phyloP scores from a whole-genome alignment of 2,329 filamentous ascomycete genomes.

The Dactylella cylindrospora region DNA sequence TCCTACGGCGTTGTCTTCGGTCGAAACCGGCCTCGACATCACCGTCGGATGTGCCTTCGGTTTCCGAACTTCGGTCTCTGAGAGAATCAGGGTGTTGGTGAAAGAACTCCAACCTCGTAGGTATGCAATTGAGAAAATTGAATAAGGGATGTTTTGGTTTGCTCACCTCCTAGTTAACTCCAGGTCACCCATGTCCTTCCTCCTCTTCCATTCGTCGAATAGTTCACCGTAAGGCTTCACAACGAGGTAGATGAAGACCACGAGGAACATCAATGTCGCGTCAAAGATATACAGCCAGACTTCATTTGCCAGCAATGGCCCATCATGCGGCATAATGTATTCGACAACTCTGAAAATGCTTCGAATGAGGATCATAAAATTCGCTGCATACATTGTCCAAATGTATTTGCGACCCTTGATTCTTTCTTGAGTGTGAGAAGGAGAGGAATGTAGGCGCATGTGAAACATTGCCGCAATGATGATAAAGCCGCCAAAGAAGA shows the following conservation, averaged over 20 bases:
- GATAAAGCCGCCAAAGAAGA: constrained; percentile 62
- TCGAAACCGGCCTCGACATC: no score
- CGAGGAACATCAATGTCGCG: constrained; percentile 54
- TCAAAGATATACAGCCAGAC: constrained; percentile 57
- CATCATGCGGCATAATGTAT: constrained; percentile 55
- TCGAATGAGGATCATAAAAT: constrained; percentile 56
- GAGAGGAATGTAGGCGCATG: constrained; percentile 9
- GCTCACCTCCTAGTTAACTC: constrained; percentile 32
- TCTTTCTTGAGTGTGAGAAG: constrained; percentile 7
- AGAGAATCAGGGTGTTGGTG: no score
- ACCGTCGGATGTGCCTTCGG: no score
- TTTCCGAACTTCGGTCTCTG: no score
- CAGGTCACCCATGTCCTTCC: constrained; percentile 30
- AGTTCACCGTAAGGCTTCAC: constrained; percentile 36
- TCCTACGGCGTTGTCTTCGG: no score
- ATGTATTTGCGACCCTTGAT: constrained; percentile 30
- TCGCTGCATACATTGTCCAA: constrained; percentile 54
- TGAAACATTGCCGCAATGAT: constrained; percentile 58
- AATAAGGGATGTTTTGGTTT: no score
- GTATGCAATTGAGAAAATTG: no score
- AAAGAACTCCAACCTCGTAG: no score
- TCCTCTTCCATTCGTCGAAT: constrained; percentile 40
- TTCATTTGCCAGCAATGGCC: constrained; percentile 55
- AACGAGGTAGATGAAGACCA: constrained; percentile 45
- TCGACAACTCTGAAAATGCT: constrained; percentile 58